phyloP scores from a whole-genome alignment of 2,329 filamentous ascomycete species.

The Periglandula ipomoeae region DNA sequence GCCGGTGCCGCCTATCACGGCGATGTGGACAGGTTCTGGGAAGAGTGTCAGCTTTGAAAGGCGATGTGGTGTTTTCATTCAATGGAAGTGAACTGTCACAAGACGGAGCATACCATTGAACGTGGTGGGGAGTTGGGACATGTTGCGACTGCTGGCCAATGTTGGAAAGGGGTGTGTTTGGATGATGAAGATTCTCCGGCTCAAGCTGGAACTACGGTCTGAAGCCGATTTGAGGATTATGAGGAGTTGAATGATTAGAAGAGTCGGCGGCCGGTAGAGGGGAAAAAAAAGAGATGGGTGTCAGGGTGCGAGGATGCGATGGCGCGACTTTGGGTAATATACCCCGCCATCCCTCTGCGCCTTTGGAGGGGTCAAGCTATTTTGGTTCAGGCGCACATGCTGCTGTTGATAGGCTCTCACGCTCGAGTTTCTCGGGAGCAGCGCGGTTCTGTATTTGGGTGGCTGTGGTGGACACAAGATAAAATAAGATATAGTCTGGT shows the following conservation, averaged over 20 bases:
- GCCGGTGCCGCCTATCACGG: slow-evolving; percentile 88
- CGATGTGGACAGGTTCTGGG: slow-evolving; percentile 66
- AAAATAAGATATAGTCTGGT: no score
- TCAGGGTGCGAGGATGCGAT: neutral
- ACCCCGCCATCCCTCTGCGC: neutral
- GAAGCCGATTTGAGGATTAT: neutral
- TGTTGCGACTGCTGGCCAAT: slow-evolving; percentile 17
- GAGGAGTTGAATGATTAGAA: neutral
- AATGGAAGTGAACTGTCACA: neutral
- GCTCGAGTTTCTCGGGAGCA: no score
- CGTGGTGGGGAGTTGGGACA: slow-evolving; percentile 46
- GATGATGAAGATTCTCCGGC: no score
- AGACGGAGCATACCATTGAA: slow-evolving; percentile 43
- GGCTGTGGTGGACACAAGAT: no score
- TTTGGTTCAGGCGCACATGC: neutral
- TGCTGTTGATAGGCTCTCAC: slow-evolving; percentile 1
- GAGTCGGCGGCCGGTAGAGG: neutral
- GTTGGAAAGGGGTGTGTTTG: neutral
- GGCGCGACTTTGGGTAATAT: neutral
- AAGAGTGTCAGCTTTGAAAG: neutral
- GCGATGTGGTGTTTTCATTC: neutral
- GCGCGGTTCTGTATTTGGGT: no score
- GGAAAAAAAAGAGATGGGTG: neutral
- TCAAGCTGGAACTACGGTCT: no score
- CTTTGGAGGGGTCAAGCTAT: neutral